Conservation (phyloP, 2,329 filamentous ascomycete genomes). For the Penicillium hordei region DNA sequence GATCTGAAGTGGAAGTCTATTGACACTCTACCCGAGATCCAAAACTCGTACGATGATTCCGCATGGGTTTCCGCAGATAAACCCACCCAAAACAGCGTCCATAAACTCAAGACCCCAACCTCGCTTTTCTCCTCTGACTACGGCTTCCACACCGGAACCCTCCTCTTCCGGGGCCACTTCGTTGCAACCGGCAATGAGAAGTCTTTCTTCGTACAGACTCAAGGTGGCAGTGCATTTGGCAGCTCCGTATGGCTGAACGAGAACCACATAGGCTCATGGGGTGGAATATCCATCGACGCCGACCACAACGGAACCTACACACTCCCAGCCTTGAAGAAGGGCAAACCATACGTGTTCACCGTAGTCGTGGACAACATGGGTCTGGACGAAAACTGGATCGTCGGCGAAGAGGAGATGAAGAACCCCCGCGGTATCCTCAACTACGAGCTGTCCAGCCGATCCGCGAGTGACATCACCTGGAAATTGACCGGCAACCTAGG, state of each 20-base stretch:
- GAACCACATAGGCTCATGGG: conserved; percentile 64
- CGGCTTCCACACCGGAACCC: conserved; percentile 67
- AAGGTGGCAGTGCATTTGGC: conserved; percentile 68
- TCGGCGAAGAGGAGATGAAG: conserved; percentile 60
- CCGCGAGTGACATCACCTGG: conserved; percentile 46
- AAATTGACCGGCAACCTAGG: conserved; percentile 61
- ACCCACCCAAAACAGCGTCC: conserved; percentile 60
- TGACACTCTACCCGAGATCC: conserved; percentile 70
- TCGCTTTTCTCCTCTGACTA: conserved; percentile 71
- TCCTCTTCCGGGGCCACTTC: conserved; percentile 71
- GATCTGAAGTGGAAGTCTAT: conserved; percentile 66
- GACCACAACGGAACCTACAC: conserved; percentile 58
- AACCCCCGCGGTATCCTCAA: conserved; percentile 56
- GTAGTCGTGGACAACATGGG: conserved; percentile 73
- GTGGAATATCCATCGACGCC: conserved; percentile 53
- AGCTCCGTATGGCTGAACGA: conserved; percentile 65
- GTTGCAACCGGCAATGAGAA: conserved; percentile 61
- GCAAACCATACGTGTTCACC: conserved; percentile 62
- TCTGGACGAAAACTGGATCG: conserved; percentile 64
- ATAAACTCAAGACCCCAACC: conserved; percentile 60
- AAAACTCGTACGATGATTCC: conserved; percentile 65
- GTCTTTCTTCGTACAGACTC: conserved; percentile 57
- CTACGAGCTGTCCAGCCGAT: conserved; percentile 42
- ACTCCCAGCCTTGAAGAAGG: conserved; percentile 54
- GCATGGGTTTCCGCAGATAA: conserved; percentile 63